Evolutionary conservation across 192 early-diverging fungal genomes (phyloP), one percentile per base, ranked within the genome.

Genomic region (Gaertneriomyces semiglobifer): DNA sequence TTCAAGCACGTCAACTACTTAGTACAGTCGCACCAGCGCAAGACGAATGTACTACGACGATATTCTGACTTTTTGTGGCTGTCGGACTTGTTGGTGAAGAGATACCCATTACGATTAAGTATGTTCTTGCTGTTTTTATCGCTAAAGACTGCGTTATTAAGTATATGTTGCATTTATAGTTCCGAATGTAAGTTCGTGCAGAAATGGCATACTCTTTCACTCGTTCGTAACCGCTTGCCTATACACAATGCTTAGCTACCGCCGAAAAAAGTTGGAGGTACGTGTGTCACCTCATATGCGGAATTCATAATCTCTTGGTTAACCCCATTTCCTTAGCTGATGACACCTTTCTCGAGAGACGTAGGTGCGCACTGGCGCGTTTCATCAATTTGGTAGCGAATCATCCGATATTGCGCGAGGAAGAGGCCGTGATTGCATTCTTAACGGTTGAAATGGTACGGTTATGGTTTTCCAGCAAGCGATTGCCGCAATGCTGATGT

Each of bases 21-120:
- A 61, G 77, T 96, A 33, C 81, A 89, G 43, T 88, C 86, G 19
- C 84, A 81, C 64, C 70, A 76, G 14, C 82, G 76, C 9, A 61
- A 70, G 44, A 76, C 76, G 44, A 75, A 66, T 50, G 93, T 93
- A 1, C 69, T 86, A 39, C 85, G 95, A 11, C 83, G 95, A 68
- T 97, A 93, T 74, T 93, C 88, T 58, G 95, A 97, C 71, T 94
- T 97, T 73, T 84, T 86, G 73, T 94, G 92, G 92, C 75, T 97
- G 39, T 81, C 85, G 55, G 91, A 93, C 58, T 80, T 87, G 14
- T 70, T 97, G 6, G 65, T 84, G 47, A 89, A 86, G 58, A 72
- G 85, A 54, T 98, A 94, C 67, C 93, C 93, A 7, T 90, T 83
- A 53, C 77, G 95, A 38, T 85, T 92, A 45, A 54, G 75, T 77